A percentile compares a stretch with the other conserved stretches of the same genome.
phyloP scores from a whole-genome alignment of 192 early-diverging fungal species.

The Umbelopsis vinacea region DNA sequence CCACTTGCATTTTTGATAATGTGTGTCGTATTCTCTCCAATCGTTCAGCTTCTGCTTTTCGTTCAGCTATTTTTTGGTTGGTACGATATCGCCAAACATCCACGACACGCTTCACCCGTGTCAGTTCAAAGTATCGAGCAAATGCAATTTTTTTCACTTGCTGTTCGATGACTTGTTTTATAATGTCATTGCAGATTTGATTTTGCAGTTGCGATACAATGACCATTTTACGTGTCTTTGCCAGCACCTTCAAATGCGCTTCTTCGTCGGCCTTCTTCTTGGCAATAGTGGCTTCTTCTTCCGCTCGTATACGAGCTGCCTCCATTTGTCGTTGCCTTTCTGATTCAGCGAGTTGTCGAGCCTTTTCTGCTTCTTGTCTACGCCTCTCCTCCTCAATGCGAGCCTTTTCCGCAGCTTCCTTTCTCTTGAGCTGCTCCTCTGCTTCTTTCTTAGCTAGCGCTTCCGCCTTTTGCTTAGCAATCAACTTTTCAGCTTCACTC shows the following conservation, averaged over 20 bases:
- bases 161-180: slow-evolving; percentile 3
- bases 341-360: slow-evolving; percentile 1
- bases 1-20: background rate
- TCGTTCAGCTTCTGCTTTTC: background rate
- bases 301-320: background rate
- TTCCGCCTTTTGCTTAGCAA: slow-evolving; percentile 7
- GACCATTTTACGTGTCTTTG: background rate
- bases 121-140: slow-evolving; percentile 4
- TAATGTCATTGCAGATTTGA: background rate
- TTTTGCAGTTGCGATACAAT: slow-evolving; percentile 5
- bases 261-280: background rate
- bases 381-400: background rate
- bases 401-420: slow-evolving; percentile 5
- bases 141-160: slow-evolving; percentile 1
- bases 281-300: background rate
- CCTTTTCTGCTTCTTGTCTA: slow-evolving; percentile 6
- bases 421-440: slow-evolving; percentile 1
- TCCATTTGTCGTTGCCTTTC: background rate
- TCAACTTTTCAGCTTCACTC: background rate
- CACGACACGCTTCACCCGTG: background rate
- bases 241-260: background rate
- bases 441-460: background rate
- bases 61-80: background rate
- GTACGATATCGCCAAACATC: background rate
- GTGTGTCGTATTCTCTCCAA: slow-evolving; percentile 7